phyloP scores from a whole-genome alignment of 2,329 filamentous ascomycete species.

The Paecilomyces niveus region DNA sequence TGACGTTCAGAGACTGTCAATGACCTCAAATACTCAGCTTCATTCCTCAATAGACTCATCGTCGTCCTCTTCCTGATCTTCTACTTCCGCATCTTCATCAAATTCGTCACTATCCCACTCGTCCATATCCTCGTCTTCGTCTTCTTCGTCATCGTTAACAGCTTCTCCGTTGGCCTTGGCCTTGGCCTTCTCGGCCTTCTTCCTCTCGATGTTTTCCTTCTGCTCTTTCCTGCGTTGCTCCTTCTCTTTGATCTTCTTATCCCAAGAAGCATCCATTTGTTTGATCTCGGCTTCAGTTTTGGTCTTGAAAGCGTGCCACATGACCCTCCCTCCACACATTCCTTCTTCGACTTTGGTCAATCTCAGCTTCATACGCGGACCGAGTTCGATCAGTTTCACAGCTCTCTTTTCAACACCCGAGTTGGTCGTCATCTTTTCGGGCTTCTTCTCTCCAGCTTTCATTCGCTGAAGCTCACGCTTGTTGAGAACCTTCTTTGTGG shows the following conservation, averaged over 20 bases:
- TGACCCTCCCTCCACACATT: conserved; percentile 76
- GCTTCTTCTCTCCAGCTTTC: conserved; percentile 39
- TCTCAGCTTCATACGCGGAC: conserved; percentile 79
- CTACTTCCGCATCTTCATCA: conserved; percentile 41
- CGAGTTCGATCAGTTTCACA: conserved; percentile 86
- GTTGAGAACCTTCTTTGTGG: conserved; percentile 46
- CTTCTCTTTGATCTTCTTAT: conserved; percentile 69
- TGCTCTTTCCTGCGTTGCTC: conserved; percentile 74
- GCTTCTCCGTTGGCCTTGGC: conserved; percentile 34
- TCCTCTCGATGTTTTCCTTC: conserved; percentile 83
- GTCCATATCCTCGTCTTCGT: conserved; percentile 48
- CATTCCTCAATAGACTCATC: conserved; percentile 38
- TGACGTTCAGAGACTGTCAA: background rate
- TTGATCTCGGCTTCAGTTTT: conserved; percentile 74
- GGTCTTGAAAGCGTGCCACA: conserved; percentile 95
- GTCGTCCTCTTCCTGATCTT: conserved; percentile 32
- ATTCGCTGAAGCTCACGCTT: conserved; percentile 44
- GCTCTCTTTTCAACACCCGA: conserved; percentile 69
- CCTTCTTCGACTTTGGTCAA: conserved; percentile 96
- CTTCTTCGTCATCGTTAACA: conserved; percentile 40
- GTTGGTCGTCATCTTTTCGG: conserved; percentile 33
- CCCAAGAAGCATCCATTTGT: conserved; percentile 76
- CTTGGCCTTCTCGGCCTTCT: conserved; percentile 58
- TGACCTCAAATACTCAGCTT: conserved; percentile 3
- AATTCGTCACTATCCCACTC: conserved; percentile 48